Evolutionary conservation across 2,329 filamentous ascomycete species (phyloP).

Genomic region (Ophiostoma fasciatum): DNA sequence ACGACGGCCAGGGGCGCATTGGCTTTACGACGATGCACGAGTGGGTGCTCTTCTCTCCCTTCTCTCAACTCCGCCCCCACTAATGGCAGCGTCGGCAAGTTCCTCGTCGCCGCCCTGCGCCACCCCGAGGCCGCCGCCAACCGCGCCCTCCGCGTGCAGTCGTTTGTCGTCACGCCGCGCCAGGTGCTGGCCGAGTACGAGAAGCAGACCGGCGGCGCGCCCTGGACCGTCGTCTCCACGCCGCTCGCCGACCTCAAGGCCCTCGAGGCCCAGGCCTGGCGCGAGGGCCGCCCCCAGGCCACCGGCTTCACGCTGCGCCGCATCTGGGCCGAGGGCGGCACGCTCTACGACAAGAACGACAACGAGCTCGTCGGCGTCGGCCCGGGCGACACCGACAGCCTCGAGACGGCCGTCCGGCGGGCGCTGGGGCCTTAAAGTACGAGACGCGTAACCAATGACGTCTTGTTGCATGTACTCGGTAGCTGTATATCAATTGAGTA

Average conservation of each 20-base stretch:
- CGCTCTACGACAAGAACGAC: conserved; percentile 53
- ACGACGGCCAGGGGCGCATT: conserved; percentile 44
- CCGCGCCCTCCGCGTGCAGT: conserved; percentile 51
- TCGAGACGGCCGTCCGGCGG: conserved; percentile 22
- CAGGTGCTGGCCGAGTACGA: conserved; percentile 53
- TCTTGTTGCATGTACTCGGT: no score
- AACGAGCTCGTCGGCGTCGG: conserved; percentile 41
- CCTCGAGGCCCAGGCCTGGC: conserved; percentile 46
- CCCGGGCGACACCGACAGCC: conserved; percentile 34
- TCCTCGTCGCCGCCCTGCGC: conserved; percentile 46
- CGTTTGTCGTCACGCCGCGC: conserved; percentile 50
- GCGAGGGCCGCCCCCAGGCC: conserved; percentile 32
- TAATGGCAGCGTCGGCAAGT: conserved; percentile 37
- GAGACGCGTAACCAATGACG: no score
- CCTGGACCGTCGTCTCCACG: conserved; percentile 40
- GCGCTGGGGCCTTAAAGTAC: no score
- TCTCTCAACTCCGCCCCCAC: neutral
- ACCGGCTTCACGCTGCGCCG: conserved; percentile 45
- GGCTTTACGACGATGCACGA: conserved; percentile 59
- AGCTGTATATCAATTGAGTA: no score
- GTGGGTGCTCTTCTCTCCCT: conserved; percentile 28
- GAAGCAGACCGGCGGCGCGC: conserved; percentile 42
- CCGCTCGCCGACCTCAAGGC: conserved; percentile 37
- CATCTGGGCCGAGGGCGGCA: conserved; percentile 61
- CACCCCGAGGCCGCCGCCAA: conserved; percentile 38